phyloP scores from a whole-genome alignment of 441 rosid species.

The Adansonia rubrostipa region DNA sequence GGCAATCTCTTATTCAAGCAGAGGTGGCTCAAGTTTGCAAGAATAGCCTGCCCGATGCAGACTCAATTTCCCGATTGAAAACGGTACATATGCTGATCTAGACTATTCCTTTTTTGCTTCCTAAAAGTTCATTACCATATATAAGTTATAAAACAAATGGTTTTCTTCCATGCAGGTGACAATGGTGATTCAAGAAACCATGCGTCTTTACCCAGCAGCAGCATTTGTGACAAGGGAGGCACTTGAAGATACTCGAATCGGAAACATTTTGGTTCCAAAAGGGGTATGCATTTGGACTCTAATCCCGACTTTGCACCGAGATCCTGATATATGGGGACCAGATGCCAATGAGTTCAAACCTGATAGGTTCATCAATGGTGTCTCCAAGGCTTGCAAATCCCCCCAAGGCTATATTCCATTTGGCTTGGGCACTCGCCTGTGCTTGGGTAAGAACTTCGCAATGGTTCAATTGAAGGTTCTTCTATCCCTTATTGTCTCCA shows the following conservation, averaged over 20 bases:
- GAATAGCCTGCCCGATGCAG: slow-evolving; percentile 38
- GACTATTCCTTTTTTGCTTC: not conserved
- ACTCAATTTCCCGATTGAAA: slow-evolving; percentile 4
- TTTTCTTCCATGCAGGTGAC: slow-evolving; percentile 42
- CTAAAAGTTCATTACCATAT: not conserved
- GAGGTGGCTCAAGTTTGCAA: slow-evolving; percentile 48
- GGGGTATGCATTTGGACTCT: slow-evolving; percentile 64
- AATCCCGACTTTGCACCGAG: slow-evolving; percentile 63
- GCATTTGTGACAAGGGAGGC: slow-evolving; percentile 71
- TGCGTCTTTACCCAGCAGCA: slow-evolving; percentile 67
- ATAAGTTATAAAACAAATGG: not conserved
- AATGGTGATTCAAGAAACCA: slow-evolving; percentile 61
- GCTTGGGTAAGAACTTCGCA: slow-evolving; percentile 65
- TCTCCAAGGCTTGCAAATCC: slow-evolving; percentile 63
- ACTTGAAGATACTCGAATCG: slow-evolving; percentile 48
- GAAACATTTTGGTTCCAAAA: slow-evolving; percentile 54
- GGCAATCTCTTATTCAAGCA: slow-evolving; percentile 56
- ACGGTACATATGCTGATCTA: not conserved
- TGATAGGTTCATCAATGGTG: slow-evolving; percentile 57
- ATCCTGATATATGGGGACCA: slow-evolving; percentile 61
- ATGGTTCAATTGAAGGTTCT: slow-evolving; percentile 61
- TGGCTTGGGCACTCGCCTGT: slow-evolving; percentile 66
- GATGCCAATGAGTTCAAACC: slow-evolving; percentile 72
- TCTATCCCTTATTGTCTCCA: slow-evolving; percentile 59
- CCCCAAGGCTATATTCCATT: slow-evolving; percentile 74